Conservation (phyloP, 306 rosid species). For the Lathyrus aphaca region DNA sequence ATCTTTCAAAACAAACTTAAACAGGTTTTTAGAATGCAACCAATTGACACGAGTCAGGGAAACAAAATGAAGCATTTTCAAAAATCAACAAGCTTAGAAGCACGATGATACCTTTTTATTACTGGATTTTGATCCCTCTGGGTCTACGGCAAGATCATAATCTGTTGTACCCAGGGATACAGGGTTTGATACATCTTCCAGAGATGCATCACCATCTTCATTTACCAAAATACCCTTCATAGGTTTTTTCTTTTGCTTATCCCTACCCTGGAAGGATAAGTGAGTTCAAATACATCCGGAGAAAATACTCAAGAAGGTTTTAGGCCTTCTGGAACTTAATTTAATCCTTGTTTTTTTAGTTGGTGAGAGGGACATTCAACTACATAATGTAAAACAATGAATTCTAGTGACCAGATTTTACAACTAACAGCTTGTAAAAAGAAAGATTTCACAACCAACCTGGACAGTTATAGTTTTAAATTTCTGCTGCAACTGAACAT, state of each 20-base stretch:
- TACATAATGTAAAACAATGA: conserved; percentile 31
- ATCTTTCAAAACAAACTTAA: background rate
- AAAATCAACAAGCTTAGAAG: conserved; percentile 5
- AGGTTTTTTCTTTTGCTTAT: conserved; percentile 78
- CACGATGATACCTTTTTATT: conserved; percentile 69
- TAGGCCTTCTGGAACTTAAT: conserved; percentile 21
- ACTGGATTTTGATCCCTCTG: conserved; percentile 66
- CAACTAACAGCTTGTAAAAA: conserved; percentile 41
- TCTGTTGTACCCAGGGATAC: conserved; percentile 58
- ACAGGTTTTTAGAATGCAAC: background rate
- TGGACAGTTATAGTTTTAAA: conserved; percentile 74
- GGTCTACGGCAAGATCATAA: conserved; percentile 55
- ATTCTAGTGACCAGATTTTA: conserved; percentile 31
- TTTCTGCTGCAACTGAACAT: conserved; percentile 94
- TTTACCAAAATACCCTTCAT: conserved; percentile 75
- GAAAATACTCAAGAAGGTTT: conserved; percentile 26
- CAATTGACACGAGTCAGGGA: background rate
- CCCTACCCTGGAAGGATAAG: conserved; percentile 64
- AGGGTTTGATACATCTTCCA: conserved; percentile 69
- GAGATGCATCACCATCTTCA: conserved; percentile 92
- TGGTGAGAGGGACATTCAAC: conserved; percentile 33
- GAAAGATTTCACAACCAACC: conserved; percentile 50
- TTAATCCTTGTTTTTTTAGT: background rate
- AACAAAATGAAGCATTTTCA: background rate
- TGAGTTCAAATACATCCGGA: conserved; percentile 27